These are phyloP conservation scores for Lophium mytilinum DNA, from an alignment of 495 filamentous ascomycete species.

Conservation along the genomic window DNA sequence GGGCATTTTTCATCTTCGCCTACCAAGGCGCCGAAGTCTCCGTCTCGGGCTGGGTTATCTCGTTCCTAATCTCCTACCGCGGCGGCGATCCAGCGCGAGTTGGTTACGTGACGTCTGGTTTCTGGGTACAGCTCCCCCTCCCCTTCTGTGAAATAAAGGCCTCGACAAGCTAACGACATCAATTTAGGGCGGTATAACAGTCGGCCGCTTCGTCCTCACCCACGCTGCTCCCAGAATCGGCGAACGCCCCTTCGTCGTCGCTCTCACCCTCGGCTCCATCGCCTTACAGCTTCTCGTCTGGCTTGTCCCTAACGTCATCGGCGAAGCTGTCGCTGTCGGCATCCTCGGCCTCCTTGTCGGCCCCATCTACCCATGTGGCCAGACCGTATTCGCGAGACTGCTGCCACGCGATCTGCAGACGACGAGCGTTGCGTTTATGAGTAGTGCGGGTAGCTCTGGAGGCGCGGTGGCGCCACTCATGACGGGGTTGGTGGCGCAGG, in stretches of 20 bases:
- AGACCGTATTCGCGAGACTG: constrained; percentile 54
- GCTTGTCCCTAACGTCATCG: constrained; percentile 48
- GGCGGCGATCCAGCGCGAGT: constrained; percentile 56
- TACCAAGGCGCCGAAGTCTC: constrained; percentile 76
- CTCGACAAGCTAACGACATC: background rate
- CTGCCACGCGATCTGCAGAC: constrained; percentile 57
- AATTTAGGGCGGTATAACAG: constrained; percentile 50
- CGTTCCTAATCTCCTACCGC: constrained; percentile 64
- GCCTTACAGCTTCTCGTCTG: constrained; percentile 65
- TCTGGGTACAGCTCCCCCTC: constrained; percentile 48
- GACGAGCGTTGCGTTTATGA: constrained; percentile 60
- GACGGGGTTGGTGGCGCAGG: constrained; percentile 61
- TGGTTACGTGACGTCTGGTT: constrained; percentile 75
- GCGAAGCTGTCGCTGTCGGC: constrained; percentile 47
- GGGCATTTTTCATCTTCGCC: constrained; percentile 69
- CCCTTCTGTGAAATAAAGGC: background rate
- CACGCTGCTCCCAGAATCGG: constrained; percentile 56
- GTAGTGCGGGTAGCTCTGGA: constrained; percentile 64
- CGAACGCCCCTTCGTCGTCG: constrained; percentile 58
- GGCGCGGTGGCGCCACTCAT: constrained; percentile 69
- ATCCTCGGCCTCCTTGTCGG: constrained; percentile 73
- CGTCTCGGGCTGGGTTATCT: constrained; percentile 72
- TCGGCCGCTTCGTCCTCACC: constrained; percentile 61
- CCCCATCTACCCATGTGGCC: constrained; percentile 66
- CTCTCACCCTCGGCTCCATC: constrained; percentile 50